phyloP scores from a whole-genome alignment of 176 grass and related monocot genomes.

The Luzula sylvatica region DNA sequence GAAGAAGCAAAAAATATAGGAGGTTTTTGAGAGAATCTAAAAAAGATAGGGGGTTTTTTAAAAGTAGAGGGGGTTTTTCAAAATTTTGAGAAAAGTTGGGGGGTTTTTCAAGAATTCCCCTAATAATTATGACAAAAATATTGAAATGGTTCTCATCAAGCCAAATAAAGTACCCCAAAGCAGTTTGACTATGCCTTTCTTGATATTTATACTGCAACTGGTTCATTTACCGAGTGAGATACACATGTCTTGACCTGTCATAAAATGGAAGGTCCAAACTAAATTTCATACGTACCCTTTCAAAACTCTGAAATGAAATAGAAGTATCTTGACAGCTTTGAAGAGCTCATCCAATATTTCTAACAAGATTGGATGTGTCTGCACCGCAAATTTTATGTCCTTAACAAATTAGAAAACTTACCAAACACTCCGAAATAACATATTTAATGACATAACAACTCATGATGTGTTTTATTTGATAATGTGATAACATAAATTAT shows the following conservation, averaged over 20 bases:
- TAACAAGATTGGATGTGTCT: slow-evolving; percentile 77
- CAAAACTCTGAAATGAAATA: neutral
- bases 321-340: slow-evolving; percentile 72
- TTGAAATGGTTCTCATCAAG: slow-evolving; percentile 23
- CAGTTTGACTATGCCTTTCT: slow-evolving; percentile 17
- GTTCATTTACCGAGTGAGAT: slow-evolving; percentile 75
- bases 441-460: too few species aligned
- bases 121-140: slow-evolving; percentile 5
- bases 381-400: slow-evolving; percentile 76
- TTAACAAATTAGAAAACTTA: slow-evolving; percentile 15
- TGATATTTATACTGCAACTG: slow-evolving; percentile 53
- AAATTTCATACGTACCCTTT: neutral
- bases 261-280: slow-evolving; percentile 16
- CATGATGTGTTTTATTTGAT: too few species aligned
- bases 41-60: too few species aligned
- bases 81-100: too few species aligned
- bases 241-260: slow-evolving; percentile 63
- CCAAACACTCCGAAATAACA: too few species aligned
- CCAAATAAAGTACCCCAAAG: slow-evolving; percentile 31
- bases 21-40: too few species aligned
- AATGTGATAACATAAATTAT: too few species aligned
- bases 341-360: slow-evolving; percentile 89
- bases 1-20: too few species aligned
- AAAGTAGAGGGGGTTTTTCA: too few species aligned
- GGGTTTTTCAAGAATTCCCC: too few species aligned